Conservation (phyloP, 257 asterid genomes). For the Scutellaria minor region DNA sequence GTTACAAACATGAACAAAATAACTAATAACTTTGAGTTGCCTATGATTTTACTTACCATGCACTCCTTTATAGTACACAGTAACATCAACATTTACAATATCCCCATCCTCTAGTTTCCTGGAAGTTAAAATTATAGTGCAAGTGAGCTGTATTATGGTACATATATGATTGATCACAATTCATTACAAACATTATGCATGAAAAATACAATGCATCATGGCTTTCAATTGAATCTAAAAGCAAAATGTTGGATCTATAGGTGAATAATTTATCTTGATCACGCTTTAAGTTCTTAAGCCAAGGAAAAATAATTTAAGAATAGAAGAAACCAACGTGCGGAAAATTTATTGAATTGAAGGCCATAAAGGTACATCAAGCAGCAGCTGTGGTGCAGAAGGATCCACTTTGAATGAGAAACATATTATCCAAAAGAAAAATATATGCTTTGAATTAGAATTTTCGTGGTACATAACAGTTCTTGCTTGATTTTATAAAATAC, state of each 20-base stretch:
- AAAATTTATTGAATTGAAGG: background rate
- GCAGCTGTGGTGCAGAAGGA: constrained; percentile 7
- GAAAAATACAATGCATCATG: background rate
- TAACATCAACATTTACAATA: constrained; percentile 89
- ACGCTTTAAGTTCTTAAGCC: constrained; percentile 11
- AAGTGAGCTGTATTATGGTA: constrained; percentile 18
- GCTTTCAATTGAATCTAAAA: background rate
- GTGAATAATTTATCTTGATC: constrained; percentile 2
- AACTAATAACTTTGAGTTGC: constrained; percentile 14
- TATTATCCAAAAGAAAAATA: constrained; percentile 21
- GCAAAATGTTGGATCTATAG: background rate
- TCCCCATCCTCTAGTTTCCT: constrained; percentile 98
- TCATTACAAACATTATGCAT: background rate
- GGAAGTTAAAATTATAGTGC: constrained; percentile 32
- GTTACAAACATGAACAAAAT: background rate
- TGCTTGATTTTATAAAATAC: constrained; percentile 45
- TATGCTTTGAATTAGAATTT: background rate
- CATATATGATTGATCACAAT: constrained; percentile 1
- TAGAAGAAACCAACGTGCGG: background rate
- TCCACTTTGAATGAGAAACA: constrained; percentile 8
- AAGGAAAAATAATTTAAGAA: background rate
- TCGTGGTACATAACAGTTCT: constrained; percentile 14
- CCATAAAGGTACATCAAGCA: background rate
- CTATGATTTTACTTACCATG: constrained; percentile 61
- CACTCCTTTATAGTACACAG: constrained; percentile 88